These are phyloP conservation scores for Schizochytrium sp. DNA, from an alignment of 108 stramenopile genomes.

Conservation along the genomic window DNA sequence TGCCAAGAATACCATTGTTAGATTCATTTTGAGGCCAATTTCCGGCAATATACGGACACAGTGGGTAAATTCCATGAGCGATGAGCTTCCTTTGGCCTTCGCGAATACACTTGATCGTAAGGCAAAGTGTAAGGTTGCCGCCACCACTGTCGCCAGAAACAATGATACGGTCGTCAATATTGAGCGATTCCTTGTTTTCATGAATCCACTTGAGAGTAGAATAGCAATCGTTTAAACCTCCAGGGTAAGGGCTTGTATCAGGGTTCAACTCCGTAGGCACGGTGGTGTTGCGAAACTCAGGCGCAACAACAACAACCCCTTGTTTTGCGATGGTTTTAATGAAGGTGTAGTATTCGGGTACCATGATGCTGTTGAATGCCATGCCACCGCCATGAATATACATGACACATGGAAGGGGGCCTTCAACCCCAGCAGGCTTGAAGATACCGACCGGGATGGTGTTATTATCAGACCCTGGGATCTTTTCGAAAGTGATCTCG, in stretches of 20 bases:
- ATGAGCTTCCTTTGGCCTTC: not conserved
- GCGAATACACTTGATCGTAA: not conserved
- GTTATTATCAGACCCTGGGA: not conserved
- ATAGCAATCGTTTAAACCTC: not conserved
- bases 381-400: not conserved
- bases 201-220: not conserved
- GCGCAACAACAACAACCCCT: not conserved
- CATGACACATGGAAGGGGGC: not conserved
- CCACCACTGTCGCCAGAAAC: conserved; percentile 12
- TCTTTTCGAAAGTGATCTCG: not conserved
- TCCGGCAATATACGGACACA: not conserved
- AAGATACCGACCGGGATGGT: not conserved
- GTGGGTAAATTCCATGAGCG: not conserved
- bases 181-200: not conserved
- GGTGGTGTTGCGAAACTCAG: not conserved
- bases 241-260: not conserved
- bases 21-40: not conserved
- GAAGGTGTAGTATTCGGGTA: not conserved
- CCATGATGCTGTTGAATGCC: not conserved
- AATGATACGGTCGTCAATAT: not conserved
- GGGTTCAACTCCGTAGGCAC: not conserved
- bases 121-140: not conserved
- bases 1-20: not conserved
- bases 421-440: not conserved
- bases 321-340: not conserved